phyloP scores from a whole-genome alignment of 108 stramenopile species.

The Chaetoceros muelleri region DNA sequence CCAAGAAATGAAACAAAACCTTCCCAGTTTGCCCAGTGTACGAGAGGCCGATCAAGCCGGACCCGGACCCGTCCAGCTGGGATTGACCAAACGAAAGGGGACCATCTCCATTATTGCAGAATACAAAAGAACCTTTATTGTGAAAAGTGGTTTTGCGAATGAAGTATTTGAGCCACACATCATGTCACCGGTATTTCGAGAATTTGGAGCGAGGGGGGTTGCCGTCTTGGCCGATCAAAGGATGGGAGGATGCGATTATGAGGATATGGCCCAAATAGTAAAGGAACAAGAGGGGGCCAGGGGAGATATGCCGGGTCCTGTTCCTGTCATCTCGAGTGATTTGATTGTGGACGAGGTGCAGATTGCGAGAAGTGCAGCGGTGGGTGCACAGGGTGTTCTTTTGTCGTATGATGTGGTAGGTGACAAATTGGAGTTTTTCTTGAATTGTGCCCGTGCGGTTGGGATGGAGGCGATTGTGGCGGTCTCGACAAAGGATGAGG shows the following conservation, averaged over 20 bases:
- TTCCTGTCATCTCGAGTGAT: slow-evolving; percentile 67
- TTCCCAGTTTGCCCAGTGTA: slow-evolving; percentile 2
- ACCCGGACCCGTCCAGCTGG: slow-evolving; percentile 36
- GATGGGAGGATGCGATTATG: slow-evolving; percentile 70
- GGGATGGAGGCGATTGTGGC: slow-evolving; percentile 52
- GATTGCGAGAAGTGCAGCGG: slow-evolving; percentile 47
- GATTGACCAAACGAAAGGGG: slow-evolving; percentile 65
- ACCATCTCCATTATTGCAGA: slow-evolving; percentile 84
- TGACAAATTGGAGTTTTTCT: slow-evolving; percentile 17
- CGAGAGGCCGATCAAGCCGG: slow-evolving; percentile 1
- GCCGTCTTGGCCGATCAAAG: slow-evolving; percentile 72
- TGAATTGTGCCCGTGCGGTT: slow-evolving; percentile 30
- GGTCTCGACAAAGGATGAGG: slow-evolving; percentile 51
- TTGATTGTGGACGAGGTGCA: slow-evolving; percentile 77
- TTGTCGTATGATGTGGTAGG: slow-evolving; percentile 41
- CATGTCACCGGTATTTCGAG: slow-evolving; percentile 54
- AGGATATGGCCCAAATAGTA: slow-evolving; percentile 43
- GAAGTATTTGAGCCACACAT: slow-evolving; percentile 40
- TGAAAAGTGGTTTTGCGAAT: slow-evolving; percentile 13
- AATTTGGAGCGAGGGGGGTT: slow-evolving; percentile 68
- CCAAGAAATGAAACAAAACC: slow-evolving; percentile 31
- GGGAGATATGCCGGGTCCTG: slow-evolving; percentile 68
- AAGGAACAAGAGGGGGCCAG: slow-evolving; percentile 55
- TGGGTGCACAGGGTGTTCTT: slow-evolving; percentile 45
- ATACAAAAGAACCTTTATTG: slow-evolving; percentile 62